Percentiles rank a stretch among this genome's conserved stretches.
phyloP scores from a whole-genome alignment of 164 flowering plant genomes.

The Stephania japonica region DNA sequence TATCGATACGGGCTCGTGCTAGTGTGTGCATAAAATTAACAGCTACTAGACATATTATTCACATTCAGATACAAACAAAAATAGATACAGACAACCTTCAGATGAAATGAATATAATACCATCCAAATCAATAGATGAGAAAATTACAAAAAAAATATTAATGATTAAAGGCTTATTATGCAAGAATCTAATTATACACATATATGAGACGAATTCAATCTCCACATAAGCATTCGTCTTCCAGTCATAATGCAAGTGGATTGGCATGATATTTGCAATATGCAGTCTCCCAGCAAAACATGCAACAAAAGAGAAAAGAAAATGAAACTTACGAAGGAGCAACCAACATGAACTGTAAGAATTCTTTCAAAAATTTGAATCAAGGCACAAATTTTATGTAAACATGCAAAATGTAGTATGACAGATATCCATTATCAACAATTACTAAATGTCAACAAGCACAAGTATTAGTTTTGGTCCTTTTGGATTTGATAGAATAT shows the following conservation, averaged over 20 bases:
- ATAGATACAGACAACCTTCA: too few species aligned
- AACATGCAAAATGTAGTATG: neutral
- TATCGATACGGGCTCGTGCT: too few species aligned
- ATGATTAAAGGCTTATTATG: too few species aligned
- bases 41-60: too few species aligned
- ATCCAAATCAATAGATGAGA: too few species aligned
- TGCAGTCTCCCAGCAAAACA: neutral
- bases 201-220: too few species aligned
- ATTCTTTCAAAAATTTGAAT: neutral
- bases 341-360: neutral
- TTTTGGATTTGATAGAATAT: neutral
- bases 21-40: too few species aligned
- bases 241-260: neutral
- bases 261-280: slow-evolving; percentile 1
- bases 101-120: too few species aligned
- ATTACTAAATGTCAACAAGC: neutral
- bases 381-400: neutral
- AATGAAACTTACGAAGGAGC: neutral
- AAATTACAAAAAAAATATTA: too few species aligned
- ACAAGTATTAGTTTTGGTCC: neutral
- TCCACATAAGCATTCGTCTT: neutral
- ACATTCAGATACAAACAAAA: too few species aligned
- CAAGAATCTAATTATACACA: too few species aligned
- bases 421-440: neutral
- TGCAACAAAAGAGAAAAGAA: neutral